Evolutionary conservation across 2,329 filamentous ascomycete genomes (phyloP).

Genomic region (Mycosphaerella arachidis): DNA sequence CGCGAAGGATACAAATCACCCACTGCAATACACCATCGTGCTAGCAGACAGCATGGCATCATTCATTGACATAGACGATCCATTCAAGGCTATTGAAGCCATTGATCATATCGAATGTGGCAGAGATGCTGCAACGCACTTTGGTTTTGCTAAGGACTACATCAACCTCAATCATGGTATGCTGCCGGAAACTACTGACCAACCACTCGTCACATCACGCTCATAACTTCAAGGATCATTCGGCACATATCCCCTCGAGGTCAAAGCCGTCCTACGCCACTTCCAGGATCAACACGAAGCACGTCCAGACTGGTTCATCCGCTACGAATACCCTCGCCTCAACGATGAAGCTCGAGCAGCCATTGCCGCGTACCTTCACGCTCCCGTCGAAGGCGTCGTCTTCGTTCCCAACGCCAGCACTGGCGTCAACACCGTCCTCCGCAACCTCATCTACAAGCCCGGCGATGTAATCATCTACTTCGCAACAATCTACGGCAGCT

Average conservation of each 20-base stretch:
- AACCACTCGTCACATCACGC: background rate
- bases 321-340: conserved; percentile 59
- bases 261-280: conserved; percentile 57
- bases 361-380: conserved; percentile 63
- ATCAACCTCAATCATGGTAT: conserved; percentile 75
- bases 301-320: conserved; percentile 70
- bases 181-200: conserved; percentile 4
- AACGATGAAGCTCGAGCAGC: conserved; percentile 62
- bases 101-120: conserved; percentile 30
- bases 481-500: conserved; percentile 71
- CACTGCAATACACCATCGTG: background rate
- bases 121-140: conserved; percentile 54
- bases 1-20: background rate
- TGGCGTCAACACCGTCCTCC: conserved; percentile 73
- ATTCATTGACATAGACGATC: background rate
- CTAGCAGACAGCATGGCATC: background rate
- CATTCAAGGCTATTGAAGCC: conserved; percentile 3
- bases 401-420: conserved; percentile 79
- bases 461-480: conserved; percentile 79
- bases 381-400: conserved; percentile 55
- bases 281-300: conserved; percentile 65
- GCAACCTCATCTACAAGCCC: conserved; percentile 62
- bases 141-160: conserved; percentile 64
- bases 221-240: conserved; percentile 61
- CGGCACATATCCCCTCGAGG: conserved; percentile 63